Base-by-base conservation (phyloP, 2,329 filamentous ascomycete species). In the Celoporthe dispersa region DNA sequence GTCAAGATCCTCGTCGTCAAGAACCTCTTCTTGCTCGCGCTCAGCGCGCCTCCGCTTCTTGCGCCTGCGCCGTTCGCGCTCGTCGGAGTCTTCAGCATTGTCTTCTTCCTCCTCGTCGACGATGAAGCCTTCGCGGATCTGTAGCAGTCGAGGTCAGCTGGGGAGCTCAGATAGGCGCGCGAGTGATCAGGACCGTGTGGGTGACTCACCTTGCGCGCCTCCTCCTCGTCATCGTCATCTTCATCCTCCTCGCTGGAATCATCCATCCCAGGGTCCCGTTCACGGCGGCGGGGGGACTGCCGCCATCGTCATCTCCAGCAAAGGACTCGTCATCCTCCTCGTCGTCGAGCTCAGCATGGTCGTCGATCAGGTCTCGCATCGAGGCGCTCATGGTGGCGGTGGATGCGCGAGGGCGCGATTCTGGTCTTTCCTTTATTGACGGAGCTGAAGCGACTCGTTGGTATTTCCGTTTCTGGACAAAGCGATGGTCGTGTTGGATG, bases 1-100 rank as follows among this genome's bases (percentile, higher is more conserved):
- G 78, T 98, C 96, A 70, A 99, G 82, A 85, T 99, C 96, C 79
- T 99, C 96, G 75, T 98, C 95, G 75, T 98, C 96, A 11, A 99
- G 88, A 71, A 93, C 92, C 72, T 95, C 94, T 77, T 97, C 94
- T 73, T 93, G 90, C 77, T 93, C 92, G 68, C 92, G 91, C 78
- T 97, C 92, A 64, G 87, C 83, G 70, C 89, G 84, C 76, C 93
- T 90, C 75, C 93, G 91, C 84, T 96, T 97, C 80, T 89, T 89
- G 77, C 90, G 89, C 79, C 92, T 91, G 73, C 88, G 84, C 51
- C 88, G 87, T 73, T 77, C 83, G 71, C 82, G 85, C 70, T 84
- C 84, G 69, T 87, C 84, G 37, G 82, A 82, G 48, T 89, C 88
- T 75, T 87, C 87, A 66, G 86, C 91, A 66, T 91, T 88, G 41